phyloP scores from a whole-genome alignment of 768 basidiomycete genomes.

The Pulveroboletus ravenelii region DNA sequence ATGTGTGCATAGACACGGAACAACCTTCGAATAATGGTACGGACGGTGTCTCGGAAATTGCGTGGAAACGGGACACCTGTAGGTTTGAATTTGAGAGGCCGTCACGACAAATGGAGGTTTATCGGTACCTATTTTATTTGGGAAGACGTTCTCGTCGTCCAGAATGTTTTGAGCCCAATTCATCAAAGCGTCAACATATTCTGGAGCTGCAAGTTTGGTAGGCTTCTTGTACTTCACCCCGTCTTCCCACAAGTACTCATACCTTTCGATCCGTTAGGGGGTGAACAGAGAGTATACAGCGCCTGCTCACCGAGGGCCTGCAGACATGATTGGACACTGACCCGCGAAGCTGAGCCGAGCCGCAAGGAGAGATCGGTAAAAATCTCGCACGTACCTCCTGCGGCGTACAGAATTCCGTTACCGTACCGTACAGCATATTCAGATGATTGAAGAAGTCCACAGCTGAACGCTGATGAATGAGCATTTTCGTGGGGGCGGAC shows the following conservation, averaged over 20 bases:
- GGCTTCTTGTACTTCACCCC: conserved; percentile 82
- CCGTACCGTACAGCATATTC: conserved; percentile 98
- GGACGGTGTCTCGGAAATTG: conserved; percentile 85
- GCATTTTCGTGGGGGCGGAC: background rate
- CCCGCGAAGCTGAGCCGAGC: conserved; percentile 10
- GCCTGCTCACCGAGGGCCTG: conserved; percentile 73
- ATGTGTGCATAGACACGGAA: conserved; percentile 98
- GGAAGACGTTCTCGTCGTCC: conserved; percentile 90
- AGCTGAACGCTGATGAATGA: conserved; percentile 44
- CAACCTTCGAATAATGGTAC: conserved; percentile 85
- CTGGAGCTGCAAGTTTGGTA: conserved; percentile 91
- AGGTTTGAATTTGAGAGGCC: background rate
- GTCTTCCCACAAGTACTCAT: conserved; percentile 95
- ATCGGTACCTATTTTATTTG: conserved; percentile 82
- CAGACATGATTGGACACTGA: conserved; percentile 95
- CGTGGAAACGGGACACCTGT: conserved; percentile 86
- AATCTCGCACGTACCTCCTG: conserved; percentile 61
- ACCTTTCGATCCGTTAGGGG: conserved; percentile 43
- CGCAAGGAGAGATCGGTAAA: conserved; percentile 1
- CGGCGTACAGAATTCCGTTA: conserved; percentile 96
- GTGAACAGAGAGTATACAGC: background rate
- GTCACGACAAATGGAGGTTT: conserved; percentile 2
- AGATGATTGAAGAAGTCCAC: conserved; percentile 99
- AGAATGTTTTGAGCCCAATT: conserved; percentile 94
- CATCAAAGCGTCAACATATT: conserved; percentile 98